Evolutionary conservation across 495 filamentous ascomycete genomes (phyloP), one percentile per base, ranked within the genome.

Genomic region (Saxispiralis lemnorum): DNA sequence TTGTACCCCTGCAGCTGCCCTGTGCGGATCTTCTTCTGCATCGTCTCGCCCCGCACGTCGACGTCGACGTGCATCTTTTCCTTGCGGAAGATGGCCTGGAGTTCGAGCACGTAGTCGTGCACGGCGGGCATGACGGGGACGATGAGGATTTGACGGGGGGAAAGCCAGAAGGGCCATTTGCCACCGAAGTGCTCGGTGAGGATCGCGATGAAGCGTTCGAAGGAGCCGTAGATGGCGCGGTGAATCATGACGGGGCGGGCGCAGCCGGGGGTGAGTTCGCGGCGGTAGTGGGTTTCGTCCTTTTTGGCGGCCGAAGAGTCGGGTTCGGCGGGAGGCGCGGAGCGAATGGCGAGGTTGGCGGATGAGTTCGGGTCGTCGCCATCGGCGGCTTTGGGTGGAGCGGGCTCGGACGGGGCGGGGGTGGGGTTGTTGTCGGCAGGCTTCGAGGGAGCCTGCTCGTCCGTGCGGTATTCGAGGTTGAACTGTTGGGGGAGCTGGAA

Each of bases 91-190:
- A 73, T 61, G 10, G 53, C 50, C 57, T 82, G 81, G 14, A 96
- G 71, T 63, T 96, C 89, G 56, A 79, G 67, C 14, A 76, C 84
- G 56, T 96, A 97, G 49, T 84, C 81, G 52, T 84, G 79, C 48
- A 78, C 74, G 28, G 73, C 71, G 15, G 79, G 80, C 70, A 87
- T 87, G 48, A 97, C 87, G 2, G 89, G 92, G 7, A 96, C 77
- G 43, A 96, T 75, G 47, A 96, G 65, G 38, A 96, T 73, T 64
- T 97, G 89, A 15, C 88, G 77, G 19, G 89, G 89, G 49, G 78
- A 87, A 45, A 97, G 63, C 89, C 89, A 97, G 71, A 95, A 93
- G 0, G 89, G 89, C 88, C 88, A 96, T 64, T 93, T 94, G 49
- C 89, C 89, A 33, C 68, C 89, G 56, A 94, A 97, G 59, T 96